Evolutionary conservation across 768 basidiomycete genomes (phyloP), one percentile per base, ranked within the genome.

Genomic region (Phlebiopsis gigantea): DNA sequence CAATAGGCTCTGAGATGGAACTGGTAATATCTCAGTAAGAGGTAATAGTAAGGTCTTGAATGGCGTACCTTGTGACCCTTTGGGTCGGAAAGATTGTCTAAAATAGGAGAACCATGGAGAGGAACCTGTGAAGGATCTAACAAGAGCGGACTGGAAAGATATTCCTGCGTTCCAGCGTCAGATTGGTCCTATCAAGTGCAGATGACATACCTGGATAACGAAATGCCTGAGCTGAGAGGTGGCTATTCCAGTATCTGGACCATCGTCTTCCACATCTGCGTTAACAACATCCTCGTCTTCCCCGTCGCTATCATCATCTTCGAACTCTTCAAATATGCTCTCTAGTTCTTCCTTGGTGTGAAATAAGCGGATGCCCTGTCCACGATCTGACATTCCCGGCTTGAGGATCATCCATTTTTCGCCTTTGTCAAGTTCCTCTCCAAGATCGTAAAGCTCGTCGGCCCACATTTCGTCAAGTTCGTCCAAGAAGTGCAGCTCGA

Each of bases 381-480:
- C 97, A 49, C 93, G 81, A 73, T 98, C 95, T 1, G 94, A 88
- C 90, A 99, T 96, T 17, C 93, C 92, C 46, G 97, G 95, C 73
- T 99, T 99, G 51, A 99, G 73, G 59, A 99, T 96, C 81, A 87
- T 98, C 96, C 96, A 98, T 49, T 62, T 74, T 17, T 61, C 56
- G 2, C 31, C 57, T 34, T 57, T 59, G 21, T 84, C 79, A 28
- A 97, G 77, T 19, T 77, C 73, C 45, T 79, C 71, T 5, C 80
- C 83, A 14, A 98, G 80, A 49, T 97, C 94, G 79, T 86, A 98
- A 30, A 98, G 79, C 57, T 99, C 97, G 71, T 98, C 96, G 28
- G 81, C 71, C 82, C 94, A 89, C 72, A 93, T 75, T 71, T 98
- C 97, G 58, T 97, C 93, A 17, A 99, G 78, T 65, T 99, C 97